Evolutionary conservation across 75 land plant genomes (phyloP).

Genomic region (Azolla pinnata): DNA sequence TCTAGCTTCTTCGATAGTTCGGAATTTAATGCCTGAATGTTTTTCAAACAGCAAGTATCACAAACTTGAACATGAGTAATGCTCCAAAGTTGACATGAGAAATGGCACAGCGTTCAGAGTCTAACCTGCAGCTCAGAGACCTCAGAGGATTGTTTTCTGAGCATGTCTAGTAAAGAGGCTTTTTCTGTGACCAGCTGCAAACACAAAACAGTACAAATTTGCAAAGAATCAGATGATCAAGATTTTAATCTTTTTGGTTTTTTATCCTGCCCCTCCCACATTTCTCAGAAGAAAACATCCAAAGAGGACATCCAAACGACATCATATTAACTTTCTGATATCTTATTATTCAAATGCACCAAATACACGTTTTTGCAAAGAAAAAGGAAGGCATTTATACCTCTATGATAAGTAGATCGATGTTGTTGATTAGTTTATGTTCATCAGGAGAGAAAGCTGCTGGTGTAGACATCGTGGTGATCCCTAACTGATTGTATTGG

Average conservation of each 20-base stretch:
- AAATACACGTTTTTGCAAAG: neutral
- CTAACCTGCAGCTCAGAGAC: slow-evolving; percentile 56
- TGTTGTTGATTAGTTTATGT: slow-evolving; percentile 56
- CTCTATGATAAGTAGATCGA: slow-evolving; percentile 62
- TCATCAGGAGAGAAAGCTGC: slow-evolving; percentile 52
- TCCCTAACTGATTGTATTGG: too few species aligned
- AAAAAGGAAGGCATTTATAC: slow-evolving; percentile 25
- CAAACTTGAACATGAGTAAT: neutral
- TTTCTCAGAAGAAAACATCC: neutral
- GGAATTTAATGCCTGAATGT: slow-evolving; percentile 57
- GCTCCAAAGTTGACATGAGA: neutral
- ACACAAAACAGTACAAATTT: slow-evolving; percentile 1
- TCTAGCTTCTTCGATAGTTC: slow-evolving; percentile 76
- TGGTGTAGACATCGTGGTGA: slow-evolving; percentile 11
- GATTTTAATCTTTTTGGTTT: neutral
- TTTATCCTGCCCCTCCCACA: neutral
- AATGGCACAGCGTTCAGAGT: neutral
- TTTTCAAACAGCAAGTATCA: neutral
- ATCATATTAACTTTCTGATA: neutral
- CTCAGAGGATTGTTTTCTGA: slow-evolving; percentile 46
- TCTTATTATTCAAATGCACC: neutral
- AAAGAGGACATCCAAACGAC: neutral
- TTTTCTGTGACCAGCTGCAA: slow-evolving; percentile 71
- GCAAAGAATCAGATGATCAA: neutral
- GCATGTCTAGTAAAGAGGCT: slow-evolving; percentile 44